Percentiles rank a stretch among this genome's conserved stretches.
phyloP scores from a whole-genome alignment of 441 rosid species.

The Breynia disticha region DNA sequence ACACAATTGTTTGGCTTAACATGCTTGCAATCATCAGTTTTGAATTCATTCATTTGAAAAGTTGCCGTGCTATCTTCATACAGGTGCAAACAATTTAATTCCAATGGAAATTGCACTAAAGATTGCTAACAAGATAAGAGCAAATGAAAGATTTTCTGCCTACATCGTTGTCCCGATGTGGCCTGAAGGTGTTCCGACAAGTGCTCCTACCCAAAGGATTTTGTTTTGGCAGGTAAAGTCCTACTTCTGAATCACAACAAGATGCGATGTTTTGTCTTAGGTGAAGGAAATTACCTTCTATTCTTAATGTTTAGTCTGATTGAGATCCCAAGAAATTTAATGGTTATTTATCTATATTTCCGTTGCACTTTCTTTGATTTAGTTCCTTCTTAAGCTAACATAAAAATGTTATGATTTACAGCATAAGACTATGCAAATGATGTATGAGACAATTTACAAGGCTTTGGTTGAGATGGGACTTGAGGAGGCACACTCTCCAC shows the following conservation, averaged over 20 bases:
- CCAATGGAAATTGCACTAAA: constrained; percentile 99
- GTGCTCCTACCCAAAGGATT: constrained; percentile 84
- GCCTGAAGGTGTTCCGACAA: constrained; percentile 95
- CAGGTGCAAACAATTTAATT: constrained; percentile 91
- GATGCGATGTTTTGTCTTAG: too few relatives aligned
- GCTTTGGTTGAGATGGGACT: constrained; percentile 80
- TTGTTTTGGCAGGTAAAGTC: constrained; percentile 85
- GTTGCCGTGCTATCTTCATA: constrained; percentile 7
- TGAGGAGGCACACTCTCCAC: constrained; percentile 53
- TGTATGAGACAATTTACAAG: constrained; percentile 82
- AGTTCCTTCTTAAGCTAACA: constrained; percentile 12
- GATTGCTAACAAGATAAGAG: constrained; percentile 84
- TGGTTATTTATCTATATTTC: too few relatives aligned
- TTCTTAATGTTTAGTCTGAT: too few relatives aligned
- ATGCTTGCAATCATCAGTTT: too few relatives aligned
- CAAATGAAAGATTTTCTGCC: constrained; percentile 83
- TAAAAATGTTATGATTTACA: constrained; percentile 24
- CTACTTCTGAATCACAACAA: not conserved
- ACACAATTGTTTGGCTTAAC: not conserved
- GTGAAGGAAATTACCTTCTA: too few relatives aligned
- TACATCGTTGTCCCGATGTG: constrained; percentile 93
- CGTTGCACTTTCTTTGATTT: too few relatives aligned
- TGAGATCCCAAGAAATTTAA: too few relatives aligned
- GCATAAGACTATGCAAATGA: constrained; percentile 97
- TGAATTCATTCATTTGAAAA: not conserved